Evolutionary conservation across 2,329 filamentous ascomycete genomes (phyloP), one percentile per base, ranked within the genome.

Genomic region (Ploettnerulaceae sp.): DNA sequence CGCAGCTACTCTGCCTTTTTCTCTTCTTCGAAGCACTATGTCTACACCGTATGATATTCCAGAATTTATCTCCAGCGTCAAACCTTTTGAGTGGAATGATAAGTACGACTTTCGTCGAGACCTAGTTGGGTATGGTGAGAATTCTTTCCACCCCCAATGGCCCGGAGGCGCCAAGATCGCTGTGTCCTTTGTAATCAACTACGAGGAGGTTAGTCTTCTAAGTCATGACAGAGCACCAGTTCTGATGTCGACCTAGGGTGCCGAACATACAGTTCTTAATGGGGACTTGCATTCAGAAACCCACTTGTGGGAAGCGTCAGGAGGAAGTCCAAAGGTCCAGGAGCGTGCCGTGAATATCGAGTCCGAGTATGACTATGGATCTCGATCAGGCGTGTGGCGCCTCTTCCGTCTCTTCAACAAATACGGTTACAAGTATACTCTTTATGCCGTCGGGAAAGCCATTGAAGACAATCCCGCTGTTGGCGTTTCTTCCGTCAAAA

Each of bases 361-460:
- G 47, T 59, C 55, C 12, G 56, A 61, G 53, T 69, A 68, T 43
- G 67, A 68, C 37, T 66, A 66, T 39, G 64, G 65, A 18, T 59
- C 56, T 12, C 56, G 65, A 8, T 56, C 60, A 2, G 65, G 65
- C 4, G 61, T 66, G 5, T 71, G 68, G 68, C 57, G 68, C 11
- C 54, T 71, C 5, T 62, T 68, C 49, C 60, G 66, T 3, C 56
- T 71, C 2, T 69, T 70, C 55, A 64, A 66, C 45, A 67, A 69
- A 46, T 67, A 66, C 31, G 65, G 64, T 5, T 69, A 66, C 67
- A 65, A 65, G 38, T 69, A 70, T 47, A 71, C 69, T 1, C 62
- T 68, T 1, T 71, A 66, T 46, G 68, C 67, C 1, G 62, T 71
- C 5, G 67, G 65, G 1, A 56, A 63, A 14, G 68, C 69, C 1